These are phyloP conservation scores for Saccharum spontaneum DNA, from an alignment of 176 grass and related monocot genomes.

Conservation along the genomic window DNA sequence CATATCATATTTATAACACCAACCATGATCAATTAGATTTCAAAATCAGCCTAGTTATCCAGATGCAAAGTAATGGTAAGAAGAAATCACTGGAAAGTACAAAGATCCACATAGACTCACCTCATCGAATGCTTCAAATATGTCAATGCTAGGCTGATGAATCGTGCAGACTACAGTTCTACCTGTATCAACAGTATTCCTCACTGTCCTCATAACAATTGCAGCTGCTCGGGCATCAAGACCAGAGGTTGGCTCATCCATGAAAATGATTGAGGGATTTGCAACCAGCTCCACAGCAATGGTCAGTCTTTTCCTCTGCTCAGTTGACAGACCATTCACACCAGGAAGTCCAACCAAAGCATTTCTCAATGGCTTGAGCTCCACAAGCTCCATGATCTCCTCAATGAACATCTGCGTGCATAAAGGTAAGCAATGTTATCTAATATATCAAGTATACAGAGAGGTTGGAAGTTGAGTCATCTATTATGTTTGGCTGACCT, in stretches of 20 bases:
- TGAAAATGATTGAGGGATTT: slow-evolving; percentile 91
- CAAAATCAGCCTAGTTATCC: neutral
- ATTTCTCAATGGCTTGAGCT: slow-evolving; percentile 63
- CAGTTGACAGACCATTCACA: slow-evolving; percentile 81
- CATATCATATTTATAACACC: neutral
- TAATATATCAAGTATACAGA: neutral
- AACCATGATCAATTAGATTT: neutral
- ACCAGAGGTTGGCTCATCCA: slow-evolving; percentile 90
- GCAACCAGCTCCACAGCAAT: slow-evolving; percentile 93
- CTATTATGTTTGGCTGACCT: slow-evolving; percentile 45
- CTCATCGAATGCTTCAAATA: slow-evolving; percentile 99
- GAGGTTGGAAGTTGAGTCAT: neutral
- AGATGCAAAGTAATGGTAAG: neutral
- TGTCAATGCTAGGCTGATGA: slow-evolving; percentile 97
- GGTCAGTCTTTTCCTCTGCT: slow-evolving; percentile 84
- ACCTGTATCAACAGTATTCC: slow-evolving; percentile 84
- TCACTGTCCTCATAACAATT: slow-evolving; percentile 92
- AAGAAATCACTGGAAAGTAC: neutral
- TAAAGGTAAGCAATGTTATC: slow-evolving; percentile 28
- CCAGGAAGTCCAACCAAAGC: slow-evolving; percentile 78
- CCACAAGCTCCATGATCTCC: slow-evolving; percentile 91
- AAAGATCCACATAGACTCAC: slow-evolving; percentile 24
- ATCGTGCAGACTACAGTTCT: slow-evolving; percentile 94
- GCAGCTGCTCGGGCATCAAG: slow-evolving; percentile 90
- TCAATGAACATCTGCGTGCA: slow-evolving; percentile 70